Percentiles rank a stretch among this genome's conserved stretches.
These are phyloP conservation scores for Acmispon strigosus DNA, from an alignment of 306 rosid genomes.

Conservation along the genomic window DNA sequence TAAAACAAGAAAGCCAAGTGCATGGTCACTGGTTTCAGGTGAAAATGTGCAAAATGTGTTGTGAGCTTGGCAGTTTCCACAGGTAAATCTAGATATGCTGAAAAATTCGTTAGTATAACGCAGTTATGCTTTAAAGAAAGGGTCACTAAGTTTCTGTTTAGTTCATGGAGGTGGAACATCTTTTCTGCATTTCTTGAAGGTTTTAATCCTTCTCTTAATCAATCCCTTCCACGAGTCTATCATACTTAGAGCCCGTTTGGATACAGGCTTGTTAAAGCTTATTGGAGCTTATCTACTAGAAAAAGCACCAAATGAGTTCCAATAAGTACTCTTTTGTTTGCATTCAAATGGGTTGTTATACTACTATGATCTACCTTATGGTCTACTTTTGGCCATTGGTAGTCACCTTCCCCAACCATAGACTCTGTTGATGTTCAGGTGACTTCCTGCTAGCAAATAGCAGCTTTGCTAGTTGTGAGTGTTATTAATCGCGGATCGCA, in stretches of 20 bases:
- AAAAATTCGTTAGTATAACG: background rate
- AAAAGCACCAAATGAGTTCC: too few relatives aligned
- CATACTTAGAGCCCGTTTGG: too few relatives aligned
- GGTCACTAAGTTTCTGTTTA: background rate
- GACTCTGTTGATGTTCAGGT: too few relatives aligned
- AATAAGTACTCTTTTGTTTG: too few relatives aligned
- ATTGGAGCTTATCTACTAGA: too few relatives aligned
- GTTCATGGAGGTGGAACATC: background rate
- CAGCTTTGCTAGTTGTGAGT: background rate
- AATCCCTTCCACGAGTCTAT: background rate
- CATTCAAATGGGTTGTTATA: too few relatives aligned
- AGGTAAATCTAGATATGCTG: background rate
- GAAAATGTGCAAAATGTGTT: background rate
- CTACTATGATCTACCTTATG: background rate
- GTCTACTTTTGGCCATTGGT: constrained; percentile 6
- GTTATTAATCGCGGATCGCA: too few relatives aligned
- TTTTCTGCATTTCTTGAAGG: constrained; percentile 13
- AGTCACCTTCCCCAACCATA: background rate
- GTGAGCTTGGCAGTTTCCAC: background rate
- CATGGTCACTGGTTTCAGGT: background rate
- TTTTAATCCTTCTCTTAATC: background rate
- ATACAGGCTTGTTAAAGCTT: too few relatives aligned
- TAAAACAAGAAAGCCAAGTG: background rate
- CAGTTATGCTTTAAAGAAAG: constrained; percentile 8
- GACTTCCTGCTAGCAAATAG: background rate